Percentiles rank a stretch among this genome's conserved stretches.
Conservation (phyloP, 225 moss, liverwort and hornwort species). For the Sphagnum tenellum region DNA sequence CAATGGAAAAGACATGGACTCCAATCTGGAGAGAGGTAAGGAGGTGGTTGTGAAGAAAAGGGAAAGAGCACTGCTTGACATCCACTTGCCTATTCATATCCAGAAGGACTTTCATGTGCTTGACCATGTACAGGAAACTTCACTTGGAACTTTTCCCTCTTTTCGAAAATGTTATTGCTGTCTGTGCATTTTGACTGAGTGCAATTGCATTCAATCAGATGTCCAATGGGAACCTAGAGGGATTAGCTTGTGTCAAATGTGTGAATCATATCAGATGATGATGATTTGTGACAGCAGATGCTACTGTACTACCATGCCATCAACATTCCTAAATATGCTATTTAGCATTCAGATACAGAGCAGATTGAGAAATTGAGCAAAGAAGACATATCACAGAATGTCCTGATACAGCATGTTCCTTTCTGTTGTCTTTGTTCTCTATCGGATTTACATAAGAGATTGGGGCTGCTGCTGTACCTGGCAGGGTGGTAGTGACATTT, state of each 20-base stretch:
- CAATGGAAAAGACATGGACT: too few species aligned
- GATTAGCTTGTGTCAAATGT: too few species aligned
- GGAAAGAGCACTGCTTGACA: constrained; percentile 80
- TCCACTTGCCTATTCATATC: constrained; percentile 44
- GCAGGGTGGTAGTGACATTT: constrained; percentile 43
- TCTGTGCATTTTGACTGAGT: too few species aligned
- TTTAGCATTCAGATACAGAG: background rate
- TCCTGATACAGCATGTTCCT: background rate
- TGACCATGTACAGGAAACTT: constrained; percentile 12
- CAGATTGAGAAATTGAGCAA: background rate
- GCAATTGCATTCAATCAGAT: too few species aligned
- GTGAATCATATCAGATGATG: too few species aligned
- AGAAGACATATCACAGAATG: too few species aligned
- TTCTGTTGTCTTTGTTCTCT: background rate
- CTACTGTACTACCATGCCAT: too few species aligned
- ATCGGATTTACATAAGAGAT: too few species aligned
- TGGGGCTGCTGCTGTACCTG: background rate
- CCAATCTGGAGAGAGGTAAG: constrained; percentile 7
- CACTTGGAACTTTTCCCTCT: background rate
- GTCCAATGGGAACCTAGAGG: too few species aligned
- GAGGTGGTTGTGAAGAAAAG: constrained; percentile 67
- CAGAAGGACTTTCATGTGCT: constrained; percentile 42
- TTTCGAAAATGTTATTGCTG: too few species aligned
- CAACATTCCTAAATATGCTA: too few species aligned
- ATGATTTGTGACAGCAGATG: too few species aligned